phyloP scores from a whole-genome alignment of 2,329 filamentous ascomycete species.

The Colletotrichum magnum region DNA sequence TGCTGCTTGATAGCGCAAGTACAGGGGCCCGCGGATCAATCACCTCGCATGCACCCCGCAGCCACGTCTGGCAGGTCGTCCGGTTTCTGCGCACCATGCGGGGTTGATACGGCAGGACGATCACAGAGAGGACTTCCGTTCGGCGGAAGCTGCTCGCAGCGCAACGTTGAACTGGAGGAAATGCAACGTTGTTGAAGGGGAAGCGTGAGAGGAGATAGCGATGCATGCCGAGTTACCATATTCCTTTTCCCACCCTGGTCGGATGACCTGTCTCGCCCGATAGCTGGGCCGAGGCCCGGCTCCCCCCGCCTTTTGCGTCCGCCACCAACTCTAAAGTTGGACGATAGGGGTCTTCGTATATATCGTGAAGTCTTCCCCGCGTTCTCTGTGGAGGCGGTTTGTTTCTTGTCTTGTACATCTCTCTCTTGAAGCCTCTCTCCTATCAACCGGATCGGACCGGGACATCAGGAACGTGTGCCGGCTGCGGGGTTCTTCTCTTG shows the following conservation, averaged over 20 bases:
- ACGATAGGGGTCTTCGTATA: constrained; percentile 10
- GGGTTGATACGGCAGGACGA: constrained; percentile 31
- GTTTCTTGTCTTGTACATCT: not conserved
- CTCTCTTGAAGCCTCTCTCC: not conserved
- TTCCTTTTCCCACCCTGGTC: not conserved
- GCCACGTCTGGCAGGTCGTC: constrained; percentile 32
- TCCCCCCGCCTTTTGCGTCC: constrained; percentile 20
- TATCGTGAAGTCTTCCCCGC: constrained; percentile 8
- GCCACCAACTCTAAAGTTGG: constrained; percentile 30
- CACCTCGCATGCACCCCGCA: constrained; percentile 33
- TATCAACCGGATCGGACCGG: not conserved
- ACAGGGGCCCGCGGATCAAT: constrained; percentile 26
- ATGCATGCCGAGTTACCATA: not conserved
- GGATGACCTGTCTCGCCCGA: constrained; percentile 27
- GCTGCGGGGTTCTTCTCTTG: constrained; percentile 1
- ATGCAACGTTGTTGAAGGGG: constrained; percentile 1
- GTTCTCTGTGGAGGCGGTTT: not conserved
- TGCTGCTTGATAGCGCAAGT: constrained; percentile 26
- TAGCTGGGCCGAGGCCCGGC: constrained; percentile 34
- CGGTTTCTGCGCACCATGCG: constrained; percentile 10
- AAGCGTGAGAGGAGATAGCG: constrained; percentile 9
- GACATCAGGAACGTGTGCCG: not conserved
- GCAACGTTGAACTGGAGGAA: constrained; percentile 32
- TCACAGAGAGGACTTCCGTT: constrained; percentile 17
- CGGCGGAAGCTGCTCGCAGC: constrained; percentile 25